Conservation (phyloP, 352 stramenopile species). For the Globisporangium takayamanum region DNA sequence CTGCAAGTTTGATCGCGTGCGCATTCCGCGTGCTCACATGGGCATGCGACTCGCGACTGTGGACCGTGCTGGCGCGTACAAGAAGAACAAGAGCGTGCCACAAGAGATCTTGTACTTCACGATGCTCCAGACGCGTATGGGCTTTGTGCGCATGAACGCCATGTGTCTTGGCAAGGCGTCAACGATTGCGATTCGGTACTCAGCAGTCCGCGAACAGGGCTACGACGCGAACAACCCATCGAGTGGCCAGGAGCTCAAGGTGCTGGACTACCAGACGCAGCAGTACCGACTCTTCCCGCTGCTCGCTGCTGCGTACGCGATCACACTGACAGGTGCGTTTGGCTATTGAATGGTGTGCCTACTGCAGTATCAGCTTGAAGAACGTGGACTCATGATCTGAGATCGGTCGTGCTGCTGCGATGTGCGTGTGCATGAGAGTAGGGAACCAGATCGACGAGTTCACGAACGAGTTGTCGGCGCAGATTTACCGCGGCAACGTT, state of each 20-base stretch:
- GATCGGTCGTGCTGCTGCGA: background rate
- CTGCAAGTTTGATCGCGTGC: slow-evolving; percentile 78
- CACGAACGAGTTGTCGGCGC: background rate
- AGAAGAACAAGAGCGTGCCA: slow-evolving; percentile 76
- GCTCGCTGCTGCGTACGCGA: slow-evolving; percentile 89
- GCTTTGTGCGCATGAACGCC: slow-evolving; percentile 66
- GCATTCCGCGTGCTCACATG: slow-evolving; percentile 70
- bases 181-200: slow-evolving; percentile 93
- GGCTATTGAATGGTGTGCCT: too few relatives aligned
- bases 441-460: background rate
- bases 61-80: slow-evolving; percentile 50
- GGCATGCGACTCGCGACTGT: slow-evolving; percentile 48
- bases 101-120: slow-evolving; percentile 72
- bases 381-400: slow-evolving; percentile 7
- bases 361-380: too few relatives aligned
- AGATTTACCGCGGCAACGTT: background rate
- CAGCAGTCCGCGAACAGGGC: slow-evolving; percentile 89
- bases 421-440: background rate
- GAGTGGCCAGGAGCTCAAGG: slow-evolving; percentile 45
- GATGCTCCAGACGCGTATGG: slow-evolving; percentile 75
- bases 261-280: slow-evolving; percentile 24
- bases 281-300: slow-evolving; percentile 92
- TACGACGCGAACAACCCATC: slow-evolving; percentile 53
- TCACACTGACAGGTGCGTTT: background rate
- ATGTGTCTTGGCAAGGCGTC: slow-evolving; percentile 62